These are phyloP conservation scores for Chenopodium quinoa DNA, from an alignment of 148 eudicot species.

Conservation along the genomic window DNA sequence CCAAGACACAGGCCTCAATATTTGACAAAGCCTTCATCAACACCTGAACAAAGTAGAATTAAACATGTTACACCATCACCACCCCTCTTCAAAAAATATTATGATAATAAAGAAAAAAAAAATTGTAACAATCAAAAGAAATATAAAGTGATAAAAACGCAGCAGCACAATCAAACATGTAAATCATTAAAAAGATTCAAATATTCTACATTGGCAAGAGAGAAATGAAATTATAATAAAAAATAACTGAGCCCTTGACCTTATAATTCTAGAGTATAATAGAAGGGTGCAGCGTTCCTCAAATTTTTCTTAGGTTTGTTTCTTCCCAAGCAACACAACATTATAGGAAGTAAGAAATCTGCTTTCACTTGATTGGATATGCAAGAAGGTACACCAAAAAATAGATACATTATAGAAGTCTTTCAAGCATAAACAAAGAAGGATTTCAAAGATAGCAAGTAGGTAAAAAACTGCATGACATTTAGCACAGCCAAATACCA, in stretches of 20 bases:
- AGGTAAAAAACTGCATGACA: neutral
- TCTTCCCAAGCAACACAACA: neutral
- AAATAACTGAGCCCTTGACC: neutral
- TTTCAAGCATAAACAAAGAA: neutral
- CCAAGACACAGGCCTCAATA: slow-evolving; percentile 94
- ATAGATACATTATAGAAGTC: neutral
- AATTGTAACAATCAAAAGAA: neutral
- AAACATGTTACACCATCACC: neutral
- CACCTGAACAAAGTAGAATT: slow-evolving; percentile 51
- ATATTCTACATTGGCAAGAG: neutral
- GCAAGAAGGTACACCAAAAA: neutral
- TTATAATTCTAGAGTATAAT: neutral
- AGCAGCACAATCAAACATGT: neutral
- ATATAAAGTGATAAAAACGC: neutral
- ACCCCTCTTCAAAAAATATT: neutral
- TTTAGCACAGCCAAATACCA: neutral
- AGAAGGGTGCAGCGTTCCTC: neutral
- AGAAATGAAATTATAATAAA: neutral
- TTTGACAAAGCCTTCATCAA: slow-evolving; percentile 84
- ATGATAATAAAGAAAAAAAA: neutral
- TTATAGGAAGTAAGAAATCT: neutral
- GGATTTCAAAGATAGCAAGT: neutral
- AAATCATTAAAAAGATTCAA: neutral
- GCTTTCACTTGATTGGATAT: neutral
- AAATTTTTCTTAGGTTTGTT: neutral